phyloP scores from a whole-genome alignment of 2,329 filamentous ascomycete species.

The Pseudocercospora fijiensis region DNA sequence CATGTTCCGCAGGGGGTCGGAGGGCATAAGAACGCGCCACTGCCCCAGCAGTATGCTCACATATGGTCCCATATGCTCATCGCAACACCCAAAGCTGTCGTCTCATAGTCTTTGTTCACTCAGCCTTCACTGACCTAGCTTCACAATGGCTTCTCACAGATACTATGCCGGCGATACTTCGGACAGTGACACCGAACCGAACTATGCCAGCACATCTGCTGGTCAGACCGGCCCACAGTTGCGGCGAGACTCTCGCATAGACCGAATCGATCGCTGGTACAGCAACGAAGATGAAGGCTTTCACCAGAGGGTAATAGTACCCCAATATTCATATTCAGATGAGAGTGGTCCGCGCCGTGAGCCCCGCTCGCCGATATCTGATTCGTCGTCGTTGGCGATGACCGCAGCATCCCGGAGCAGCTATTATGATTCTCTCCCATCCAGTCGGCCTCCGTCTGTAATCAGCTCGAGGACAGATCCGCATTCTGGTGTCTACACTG shows the following conservation, averaged over 20 bases:
- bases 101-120: background rate
- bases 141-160: background rate
- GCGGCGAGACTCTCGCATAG: background rate
- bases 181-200: background rate
- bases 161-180: background rate
- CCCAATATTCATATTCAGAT: background rate
- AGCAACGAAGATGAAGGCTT: background rate
- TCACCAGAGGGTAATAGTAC: background rate
- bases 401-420: conserved; percentile 1
- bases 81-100: background rate
- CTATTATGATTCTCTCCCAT: background rate
- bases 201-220: background rate
- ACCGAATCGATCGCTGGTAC: background rate
- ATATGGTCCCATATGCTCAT: no score
- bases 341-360: background rate
- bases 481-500: background rate
- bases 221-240: background rate
- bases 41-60: background rate
- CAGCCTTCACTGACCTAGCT: background rate
- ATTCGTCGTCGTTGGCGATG: conserved; percentile 13
- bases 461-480: background rate
- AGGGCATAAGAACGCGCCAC: background rate
- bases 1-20: background rate
- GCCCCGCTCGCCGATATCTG: conserved; percentile 7
- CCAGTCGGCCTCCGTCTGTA: conserved; percentile 13